Evolutionary conservation across 495 filamentous ascomycete genomes (phyloP).

Genomic region (Mytilinidion resinicola): DNA sequence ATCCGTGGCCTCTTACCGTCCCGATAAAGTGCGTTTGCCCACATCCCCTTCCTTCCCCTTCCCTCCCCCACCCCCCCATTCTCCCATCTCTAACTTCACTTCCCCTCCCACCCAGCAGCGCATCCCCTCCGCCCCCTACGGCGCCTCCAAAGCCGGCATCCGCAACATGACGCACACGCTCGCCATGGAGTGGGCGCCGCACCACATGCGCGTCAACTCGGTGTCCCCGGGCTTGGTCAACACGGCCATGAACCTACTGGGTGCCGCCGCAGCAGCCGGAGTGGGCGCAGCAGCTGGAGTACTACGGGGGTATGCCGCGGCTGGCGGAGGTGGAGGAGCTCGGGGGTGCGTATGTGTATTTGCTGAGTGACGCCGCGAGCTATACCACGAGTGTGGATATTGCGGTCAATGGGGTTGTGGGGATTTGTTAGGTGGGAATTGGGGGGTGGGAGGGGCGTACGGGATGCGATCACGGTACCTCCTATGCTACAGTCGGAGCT

Average conservation of each 20-base stretch:
- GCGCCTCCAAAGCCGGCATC: constrained; percentile 32
- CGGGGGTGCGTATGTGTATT: constrained; percentile 78
- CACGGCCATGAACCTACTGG: constrained; percentile 73
- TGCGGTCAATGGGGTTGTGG: constrained; percentile 51
- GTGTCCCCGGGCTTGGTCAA: constrained; percentile 81
- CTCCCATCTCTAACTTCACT: too few species aligned
- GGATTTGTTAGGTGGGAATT: constrained; percentile 35
- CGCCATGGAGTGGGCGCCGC: constrained; percentile 45
- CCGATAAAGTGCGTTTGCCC: constrained; percentile 30
- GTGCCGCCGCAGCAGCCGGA: constrained; percentile 43
- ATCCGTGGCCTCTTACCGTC: constrained; percentile 45
- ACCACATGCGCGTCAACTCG: constrained; percentile 63
- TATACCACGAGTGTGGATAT: constrained; percentile 81
- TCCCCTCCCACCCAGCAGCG: neutral
- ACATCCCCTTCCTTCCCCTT: too few species aligned
- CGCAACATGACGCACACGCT: constrained; percentile 39
- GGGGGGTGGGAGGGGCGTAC: too few species aligned
- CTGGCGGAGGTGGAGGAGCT: constrained; percentile 69
- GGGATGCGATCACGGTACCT: too few species aligned
- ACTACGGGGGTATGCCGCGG: constrained; percentile 53
- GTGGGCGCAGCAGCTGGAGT: constrained; percentile 47
- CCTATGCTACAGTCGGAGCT: too few species aligned
- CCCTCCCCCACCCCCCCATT: too few species aligned
- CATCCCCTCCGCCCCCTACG: constrained; percentile 30
- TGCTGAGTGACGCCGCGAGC: constrained; percentile 71